Evolutionary conservation across 768 basidiomycete species (phyloP), one percentile per base, ranked within the genome.

Genomic region (Lepiota subincarnata): DNA sequence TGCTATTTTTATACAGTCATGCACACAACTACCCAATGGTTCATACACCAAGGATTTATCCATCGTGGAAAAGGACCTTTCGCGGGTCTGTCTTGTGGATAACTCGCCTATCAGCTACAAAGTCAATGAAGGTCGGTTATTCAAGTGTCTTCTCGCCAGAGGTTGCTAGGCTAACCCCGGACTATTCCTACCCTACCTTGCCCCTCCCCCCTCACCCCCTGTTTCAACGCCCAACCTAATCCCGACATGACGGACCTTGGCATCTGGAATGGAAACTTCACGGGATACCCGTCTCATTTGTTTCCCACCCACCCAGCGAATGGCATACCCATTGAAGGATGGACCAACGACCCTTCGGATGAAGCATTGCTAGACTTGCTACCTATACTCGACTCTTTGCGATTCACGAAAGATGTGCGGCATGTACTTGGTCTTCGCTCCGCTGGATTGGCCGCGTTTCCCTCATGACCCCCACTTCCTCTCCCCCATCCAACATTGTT

Each of bases 281-380:
- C 22, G 5, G 19, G 16, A 18, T 11, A 22, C 48, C n/a, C 53
- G 36, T 16, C 26, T n/a, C 45, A 18, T 22, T 13, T 22, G 12
- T 19, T 14, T n/a, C n/a, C n/a, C n/a, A n/a, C n/a, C 26, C 20
- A 19, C 38, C 41, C 66, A 98, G 97, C 92, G 49, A 99, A 99
- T 68, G 97, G 94, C 48, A 93, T 99, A 64, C 97, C 97, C 31
- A 92, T 99, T 70, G 96, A 98, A 77, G 97, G 97, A 45, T 98
- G 97, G 97, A 98, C 94, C 19, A 87, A 94, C 56, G 97, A 99
- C 71, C 95, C 92, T 28, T 84, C 86, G 55, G 97, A 99, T 72
- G 92, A 98, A 71, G 97, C 96, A 18, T 75, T 99, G 52, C 85
- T 99, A 52, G 95, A 98, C 73, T 80, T 98, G 47, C 74, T 99